Conservation (phyloP, 257 asterid species). For the Coffea eugenioides region DNA sequence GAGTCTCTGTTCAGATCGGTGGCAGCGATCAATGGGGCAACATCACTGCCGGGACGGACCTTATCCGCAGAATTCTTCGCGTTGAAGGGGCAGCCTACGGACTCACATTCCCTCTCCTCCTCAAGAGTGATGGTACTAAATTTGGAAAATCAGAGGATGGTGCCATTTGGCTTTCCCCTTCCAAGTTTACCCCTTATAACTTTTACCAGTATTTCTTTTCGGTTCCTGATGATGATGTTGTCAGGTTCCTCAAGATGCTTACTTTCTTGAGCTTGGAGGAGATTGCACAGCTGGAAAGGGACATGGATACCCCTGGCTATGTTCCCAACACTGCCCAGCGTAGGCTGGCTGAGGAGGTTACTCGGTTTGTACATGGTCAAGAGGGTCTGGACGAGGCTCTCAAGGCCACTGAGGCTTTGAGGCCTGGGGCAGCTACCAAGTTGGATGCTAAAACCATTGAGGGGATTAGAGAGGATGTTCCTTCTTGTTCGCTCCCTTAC, state of each 20-base stretch:
- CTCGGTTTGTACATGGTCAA: conserved; percentile 89
- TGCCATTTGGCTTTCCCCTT: conserved; percentile 80
- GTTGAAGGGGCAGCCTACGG: conserved; percentile 48
- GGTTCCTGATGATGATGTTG: conserved; percentile 68
- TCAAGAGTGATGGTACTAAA: conserved; percentile 88
- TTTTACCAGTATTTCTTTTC: conserved; percentile 82
- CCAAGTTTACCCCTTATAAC: conserved; percentile 71
- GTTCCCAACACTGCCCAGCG: conserved; percentile 82
- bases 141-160: conserved; percentile 95
- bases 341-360: conserved; percentile 87
- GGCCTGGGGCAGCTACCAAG: conserved; percentile 75
- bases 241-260: conserved; percentile 69
- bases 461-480: conserved; percentile 78
- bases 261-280: conserved; percentile 75
- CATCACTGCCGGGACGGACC: conserved; percentile 89
- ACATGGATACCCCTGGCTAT: conserved; percentile 55
- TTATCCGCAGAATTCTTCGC: conserved; percentile 65
- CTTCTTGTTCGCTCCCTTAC: conserved; percentile 47
- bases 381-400: conserved; percentile 74
- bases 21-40: conserved; percentile 99
- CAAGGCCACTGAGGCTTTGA: conserved; percentile 80
- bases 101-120: conserved; percentile 86
- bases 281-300: conserved; percentile 48
- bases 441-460: conserved; percentile 68
- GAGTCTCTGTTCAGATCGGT: conserved; percentile 80